Conservation (phyloP, 768 basidiomycete genomes). For the Boletus bicolor region DNA sequence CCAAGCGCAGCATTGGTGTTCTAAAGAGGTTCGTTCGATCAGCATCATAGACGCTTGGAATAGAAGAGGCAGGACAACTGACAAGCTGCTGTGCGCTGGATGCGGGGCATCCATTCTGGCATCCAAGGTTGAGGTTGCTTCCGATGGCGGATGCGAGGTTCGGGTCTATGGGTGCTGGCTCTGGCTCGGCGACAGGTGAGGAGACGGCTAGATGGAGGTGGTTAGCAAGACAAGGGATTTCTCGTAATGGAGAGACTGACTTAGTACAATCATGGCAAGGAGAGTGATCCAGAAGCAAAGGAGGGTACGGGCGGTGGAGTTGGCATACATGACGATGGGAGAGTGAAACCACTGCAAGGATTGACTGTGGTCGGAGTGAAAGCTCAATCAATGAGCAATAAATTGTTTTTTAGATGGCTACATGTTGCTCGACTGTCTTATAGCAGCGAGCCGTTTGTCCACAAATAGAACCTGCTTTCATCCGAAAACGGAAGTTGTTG, state of each 20-base stretch:
- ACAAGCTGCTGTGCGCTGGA: conserved; percentile 23
- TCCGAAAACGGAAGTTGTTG: conserved; percentile 10
- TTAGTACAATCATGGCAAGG: conserved; percentile 18
- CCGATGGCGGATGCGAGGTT: conserved; percentile 12
- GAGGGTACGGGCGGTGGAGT: conserved; percentile 7
- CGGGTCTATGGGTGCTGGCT: conserved; percentile 26
- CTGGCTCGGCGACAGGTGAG: conserved; percentile 22
- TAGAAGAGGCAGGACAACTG: not conserved
- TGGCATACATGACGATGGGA: conserved; percentile 13
- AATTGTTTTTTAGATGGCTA: not conserved
- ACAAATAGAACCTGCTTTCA: conserved; percentile 2
- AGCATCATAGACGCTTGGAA: not conserved
- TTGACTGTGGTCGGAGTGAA: not conserved
- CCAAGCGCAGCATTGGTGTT: conserved; percentile 18
- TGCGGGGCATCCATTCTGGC: conserved; percentile 23
- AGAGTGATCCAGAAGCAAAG: conserved; percentile 23
- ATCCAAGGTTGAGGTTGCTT: conserved; percentile 26
- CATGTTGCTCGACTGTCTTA: conserved; percentile 6
- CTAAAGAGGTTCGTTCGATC: conserved; percentile 4
- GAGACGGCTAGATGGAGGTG: conserved; percentile 13
- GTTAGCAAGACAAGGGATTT: not conserved
- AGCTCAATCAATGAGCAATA: conserved; percentile 14
- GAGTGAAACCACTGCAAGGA: not conserved
- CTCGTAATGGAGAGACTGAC: conserved; percentile 2
- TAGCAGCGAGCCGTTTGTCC: not conserved